phyloP scores from a whole-genome alignment of 805 yeast species.

The Yamadazyma olivae region DNA sequence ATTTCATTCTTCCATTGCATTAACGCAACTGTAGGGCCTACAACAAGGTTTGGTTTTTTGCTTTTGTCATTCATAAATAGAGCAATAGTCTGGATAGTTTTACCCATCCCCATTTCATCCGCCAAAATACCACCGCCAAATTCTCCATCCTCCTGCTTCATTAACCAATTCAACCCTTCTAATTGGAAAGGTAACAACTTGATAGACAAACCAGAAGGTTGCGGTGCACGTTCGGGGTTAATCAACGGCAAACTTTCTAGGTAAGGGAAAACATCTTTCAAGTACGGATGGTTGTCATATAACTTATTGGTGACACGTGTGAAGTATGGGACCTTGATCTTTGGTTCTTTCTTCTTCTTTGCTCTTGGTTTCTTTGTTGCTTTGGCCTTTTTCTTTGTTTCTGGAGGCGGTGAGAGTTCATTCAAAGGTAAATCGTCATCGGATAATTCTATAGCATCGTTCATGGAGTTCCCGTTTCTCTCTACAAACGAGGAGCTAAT shows the following conservation, averaged over 20 bases:
- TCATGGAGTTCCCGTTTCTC: constrained; percentile 16
- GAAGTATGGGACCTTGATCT: constrained; percentile 63
- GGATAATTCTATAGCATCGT: constrained; percentile 6
- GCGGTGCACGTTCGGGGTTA: constrained; percentile 56
- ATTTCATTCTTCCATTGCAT: constrained; percentile 98
- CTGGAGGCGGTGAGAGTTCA: constrained; percentile 12
- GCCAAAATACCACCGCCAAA: constrained; percentile 92
- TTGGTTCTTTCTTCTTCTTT: constrained; percentile 27
- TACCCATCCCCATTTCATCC: constrained; percentile 99
- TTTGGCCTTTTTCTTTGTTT: background rate
- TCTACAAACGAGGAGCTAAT: constrained; percentile 18
- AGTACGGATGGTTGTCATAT: constrained; percentile 74
- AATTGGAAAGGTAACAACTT: constrained; percentile 83
- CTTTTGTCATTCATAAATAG: constrained; percentile 67
- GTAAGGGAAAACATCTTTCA: constrained; percentile 67
- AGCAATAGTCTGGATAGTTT: constrained; percentile 94
- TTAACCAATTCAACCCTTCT: constrained; percentile 91
- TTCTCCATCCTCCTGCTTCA: constrained; percentile 72
- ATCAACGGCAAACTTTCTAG: constrained; percentile 48
- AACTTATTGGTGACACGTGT: constrained; percentile 67
- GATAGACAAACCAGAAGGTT: constrained; percentile 76
- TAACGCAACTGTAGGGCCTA: constrained; percentile 97
- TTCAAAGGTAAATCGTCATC: constrained; percentile 19
- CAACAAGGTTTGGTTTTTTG: constrained; percentile 78
- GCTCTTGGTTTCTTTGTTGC: constrained; percentile 19